Conservation (phyloP, 805 yeast species). For the Pichia exigua region DNA sequence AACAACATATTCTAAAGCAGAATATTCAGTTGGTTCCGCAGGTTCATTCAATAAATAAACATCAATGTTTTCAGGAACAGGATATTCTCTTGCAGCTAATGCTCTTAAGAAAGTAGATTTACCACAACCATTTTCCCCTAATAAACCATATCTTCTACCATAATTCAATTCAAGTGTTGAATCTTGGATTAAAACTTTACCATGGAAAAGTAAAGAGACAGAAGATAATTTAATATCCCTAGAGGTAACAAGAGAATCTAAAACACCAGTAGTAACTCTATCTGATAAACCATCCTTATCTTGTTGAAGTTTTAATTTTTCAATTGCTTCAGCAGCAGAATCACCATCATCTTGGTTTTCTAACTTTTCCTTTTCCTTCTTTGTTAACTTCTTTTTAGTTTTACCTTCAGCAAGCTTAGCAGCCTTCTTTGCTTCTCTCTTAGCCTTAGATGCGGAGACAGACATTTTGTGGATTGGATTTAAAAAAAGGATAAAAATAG, state of each 20-base stretch:
- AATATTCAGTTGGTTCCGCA: conserved; percentile 85
- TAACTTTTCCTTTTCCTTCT: conserved; percentile 37
- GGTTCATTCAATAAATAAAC: conserved; percentile 93
- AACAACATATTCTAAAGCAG: conserved; percentile 94
- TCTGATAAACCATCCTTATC: conserved; percentile 93
- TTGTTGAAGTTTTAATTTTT: conserved; percentile 83
- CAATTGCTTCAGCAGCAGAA: conserved; percentile 64
- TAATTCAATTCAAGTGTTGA: conserved; percentile 86
- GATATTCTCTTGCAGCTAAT: conserved; percentile 92
- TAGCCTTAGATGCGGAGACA: conserved; percentile 90
- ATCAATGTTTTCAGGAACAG: conserved; percentile 88
- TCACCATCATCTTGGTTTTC: conserved; percentile 48
- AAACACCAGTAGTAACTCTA: conserved; percentile 96
- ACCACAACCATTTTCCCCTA: conserved; percentile 99
- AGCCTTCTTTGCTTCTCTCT: conserved; percentile 94
- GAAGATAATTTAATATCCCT: conserved; percentile 91
- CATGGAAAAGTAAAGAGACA: conserved; percentile 90
- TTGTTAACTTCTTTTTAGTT: conserved; percentile 56
- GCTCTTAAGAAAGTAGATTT: conserved; percentile 92
- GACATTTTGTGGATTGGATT: conserved; percentile 26
- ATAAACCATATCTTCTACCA: conserved; percentile 95
- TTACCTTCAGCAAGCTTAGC: conserved; percentile 84
- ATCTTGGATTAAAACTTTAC: conserved; percentile 92
- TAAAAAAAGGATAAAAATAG: not conserved
- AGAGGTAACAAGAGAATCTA: conserved; percentile 80